phyloP scores from a whole-genome alignment of 2,329 filamentous ascomycete genomes.

The Penicillium vulpinum region DNA sequence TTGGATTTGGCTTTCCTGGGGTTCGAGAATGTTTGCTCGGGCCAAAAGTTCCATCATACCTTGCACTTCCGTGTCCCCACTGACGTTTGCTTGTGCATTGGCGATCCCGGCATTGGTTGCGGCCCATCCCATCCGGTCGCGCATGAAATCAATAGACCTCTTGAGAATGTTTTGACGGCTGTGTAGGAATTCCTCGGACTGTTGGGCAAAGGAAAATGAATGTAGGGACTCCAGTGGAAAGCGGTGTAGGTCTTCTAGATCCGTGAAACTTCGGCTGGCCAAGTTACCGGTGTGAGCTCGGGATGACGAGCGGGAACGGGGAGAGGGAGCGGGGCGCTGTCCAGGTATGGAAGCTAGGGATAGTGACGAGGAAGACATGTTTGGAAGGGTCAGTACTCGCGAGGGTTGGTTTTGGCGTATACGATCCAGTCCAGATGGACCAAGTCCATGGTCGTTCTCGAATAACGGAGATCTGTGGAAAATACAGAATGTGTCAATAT shows the following conservation, averaged over 20 bases:
- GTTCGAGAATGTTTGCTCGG: constrained; percentile 74
- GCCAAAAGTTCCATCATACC: constrained; percentile 87
- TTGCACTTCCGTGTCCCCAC: constrained; percentile 82
- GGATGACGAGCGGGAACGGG: constrained; percentile 61
- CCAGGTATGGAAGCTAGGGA: constrained; percentile 62
- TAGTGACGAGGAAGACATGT: constrained; percentile 63
- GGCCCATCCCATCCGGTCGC: constrained; percentile 82
- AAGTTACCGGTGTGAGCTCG: constrained; percentile 55
- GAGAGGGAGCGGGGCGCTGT: constrained; percentile 70
- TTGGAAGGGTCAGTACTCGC: constrained; percentile 64
- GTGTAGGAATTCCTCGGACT: constrained; percentile 88
- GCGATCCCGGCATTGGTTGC: constrained; percentile 72
- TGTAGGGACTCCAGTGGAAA: constrained; percentile 96
- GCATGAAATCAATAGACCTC: constrained; percentile 94
- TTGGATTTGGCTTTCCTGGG: constrained; percentile 51
- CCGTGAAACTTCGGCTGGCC: constrained; percentile 68
- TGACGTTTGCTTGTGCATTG: constrained; percentile 77
- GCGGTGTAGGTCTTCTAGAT: constrained; percentile 78
- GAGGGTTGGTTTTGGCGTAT: constrained; percentile 83
- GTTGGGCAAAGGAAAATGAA: constrained; percentile 96
- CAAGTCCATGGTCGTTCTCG: constrained; percentile 85
- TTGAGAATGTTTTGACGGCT: constrained; percentile 91
- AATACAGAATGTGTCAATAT: constrained; percentile 16
- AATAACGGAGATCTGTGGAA: constrained; percentile 73
- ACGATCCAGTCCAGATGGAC: constrained; percentile 81